Base-by-base conservation (phyloP, 805 yeast genomes). In the Ogataea parapolymorpha region DNA sequence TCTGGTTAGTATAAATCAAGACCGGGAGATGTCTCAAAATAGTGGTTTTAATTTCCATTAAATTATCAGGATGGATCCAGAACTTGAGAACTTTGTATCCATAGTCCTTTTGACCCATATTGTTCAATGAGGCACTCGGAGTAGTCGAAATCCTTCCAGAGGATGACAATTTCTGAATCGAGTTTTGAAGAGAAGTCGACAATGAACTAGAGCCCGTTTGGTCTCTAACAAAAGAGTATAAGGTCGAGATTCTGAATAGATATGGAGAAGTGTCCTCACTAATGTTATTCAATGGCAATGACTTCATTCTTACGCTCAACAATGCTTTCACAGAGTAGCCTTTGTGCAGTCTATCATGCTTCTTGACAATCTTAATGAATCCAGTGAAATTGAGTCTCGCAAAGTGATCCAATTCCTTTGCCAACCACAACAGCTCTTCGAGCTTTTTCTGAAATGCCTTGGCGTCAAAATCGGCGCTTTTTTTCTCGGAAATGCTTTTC, bases 31-130 rank as follows among this genome's bases (percentile, higher is more conserved):
- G 95, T 62, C 98, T 83, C 59, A 91, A 75, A 50, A 91, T 86
- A 45, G 89, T 80, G n/a, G 98, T 88, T 68, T 91, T 91, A 41
- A 90, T 96, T 67, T 91, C 98, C 96, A 91, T 90, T 60, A 93
- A 62, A 61, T 88, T 85, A 54, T 93, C 99, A n/a, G 91, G 90
- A 62, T 91, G 98, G 32, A 93, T 75, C 99, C 99, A 91, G 64
- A 91, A 91, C 66, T 86, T 88, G 65, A 82, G 80, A 12, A 87
- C 81, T 48, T 70, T 82, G 70, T 54, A 80, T 24, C 58, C 58
- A 7, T 46, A 33, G 6, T 55, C 60, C 31, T 50, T 50, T 6
- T 42, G 28, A 16, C 37, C 17, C 5, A 39, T 33, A 24, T 32
- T 47, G 11, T 40, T 37, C 8, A 46, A 35, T 7, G 61, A 45